Conservation (phyloP, 495 filamentous ascomycete genomes). For the Podospora pseudoanserina region DNA sequence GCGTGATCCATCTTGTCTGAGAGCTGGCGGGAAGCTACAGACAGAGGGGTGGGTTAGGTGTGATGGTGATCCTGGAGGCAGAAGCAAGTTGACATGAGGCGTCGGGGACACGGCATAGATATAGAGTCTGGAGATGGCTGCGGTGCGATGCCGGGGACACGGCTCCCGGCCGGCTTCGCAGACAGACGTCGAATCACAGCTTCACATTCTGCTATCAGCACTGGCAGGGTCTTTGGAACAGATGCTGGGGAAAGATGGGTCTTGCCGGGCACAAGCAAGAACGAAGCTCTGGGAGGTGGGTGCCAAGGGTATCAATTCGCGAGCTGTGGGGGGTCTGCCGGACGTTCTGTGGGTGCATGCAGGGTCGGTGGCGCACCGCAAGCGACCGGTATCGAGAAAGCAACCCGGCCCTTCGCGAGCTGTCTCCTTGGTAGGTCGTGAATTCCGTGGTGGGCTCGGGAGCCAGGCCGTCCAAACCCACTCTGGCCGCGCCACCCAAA, state of each 20-base stretch:
- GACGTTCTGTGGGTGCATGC: slow-evolving; percentile 12
- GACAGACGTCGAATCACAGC: background rate
- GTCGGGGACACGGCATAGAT: background rate
- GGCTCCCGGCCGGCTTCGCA: background rate
- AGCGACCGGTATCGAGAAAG: background rate
- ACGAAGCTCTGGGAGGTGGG: background rate
- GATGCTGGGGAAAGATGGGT: background rate
- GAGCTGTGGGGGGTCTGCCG: background rate
- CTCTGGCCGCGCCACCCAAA: background rate
- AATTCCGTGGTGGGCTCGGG: background rate
- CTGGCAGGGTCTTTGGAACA: too few relatives aligned
- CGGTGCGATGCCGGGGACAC: slow-evolving; percentile 1
- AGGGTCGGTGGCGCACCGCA: slow-evolving; percentile 7
- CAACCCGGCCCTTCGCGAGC: background rate
- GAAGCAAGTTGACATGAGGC: background rate
- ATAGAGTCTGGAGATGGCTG: background rate
- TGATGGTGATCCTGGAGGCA: background rate
- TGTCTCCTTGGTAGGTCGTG: background rate
- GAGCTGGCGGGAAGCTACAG: background rate
- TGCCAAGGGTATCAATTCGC: background rate
- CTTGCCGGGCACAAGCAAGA: background rate
- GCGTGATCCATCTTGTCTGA: slow-evolving; percentile 19
- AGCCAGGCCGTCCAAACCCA: background rate
- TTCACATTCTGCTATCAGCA: background rate
- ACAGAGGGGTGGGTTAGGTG: background rate